These are phyloP conservation scores for Cyclostephanos tholiformis DNA, from an alignment of 108 stramenopile genomes.

Conservation along the genomic window DNA sequence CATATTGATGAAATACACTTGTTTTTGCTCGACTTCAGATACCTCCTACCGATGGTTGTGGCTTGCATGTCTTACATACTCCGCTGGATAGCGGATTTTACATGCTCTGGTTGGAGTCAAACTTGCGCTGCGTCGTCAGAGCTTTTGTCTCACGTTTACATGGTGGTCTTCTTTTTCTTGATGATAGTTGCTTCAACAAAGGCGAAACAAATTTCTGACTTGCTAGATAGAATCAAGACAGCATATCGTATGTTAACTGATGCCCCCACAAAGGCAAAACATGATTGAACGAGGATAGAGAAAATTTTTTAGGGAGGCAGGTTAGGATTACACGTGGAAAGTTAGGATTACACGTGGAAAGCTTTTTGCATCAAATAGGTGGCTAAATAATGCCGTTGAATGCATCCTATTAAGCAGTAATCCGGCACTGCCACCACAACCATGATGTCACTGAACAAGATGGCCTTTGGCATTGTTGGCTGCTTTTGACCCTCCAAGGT, in stretches of 20 bases:
- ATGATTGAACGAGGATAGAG: slow-evolving; percentile 7
- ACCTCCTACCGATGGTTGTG: slow-evolving; percentile 79
- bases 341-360: neutral
- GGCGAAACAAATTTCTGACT: slow-evolving; percentile 69
- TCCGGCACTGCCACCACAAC: too few relatives aligned
- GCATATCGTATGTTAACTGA: slow-evolving; percentile 52
- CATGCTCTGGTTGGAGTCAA: slow-evolving; percentile 78
- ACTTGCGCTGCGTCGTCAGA: slow-evolving; percentile 79
- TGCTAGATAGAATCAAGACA: slow-evolving; percentile 50
- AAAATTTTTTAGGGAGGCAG: neutral
- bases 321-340: neutral
- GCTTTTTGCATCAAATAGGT: neutral
- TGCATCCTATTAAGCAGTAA: too few relatives aligned
- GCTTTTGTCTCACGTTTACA: slow-evolving; percentile 77
- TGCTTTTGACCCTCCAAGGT: too few relatives aligned
- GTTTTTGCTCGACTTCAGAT: slow-evolving; percentile 43
- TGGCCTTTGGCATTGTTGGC: too few relatives aligned
- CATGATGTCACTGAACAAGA: too few relatives aligned
- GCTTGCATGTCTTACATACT: slow-evolving; percentile 78
- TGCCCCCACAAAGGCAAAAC: slow-evolving; percentile 10
- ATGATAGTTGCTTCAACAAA: slow-evolving; percentile 83
- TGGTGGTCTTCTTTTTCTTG: slow-evolving; percentile 80
- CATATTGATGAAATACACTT: neutral
- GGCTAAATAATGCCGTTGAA: neutral
- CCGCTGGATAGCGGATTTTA: slow-evolving; percentile 76